A percentile compares a stretch with the other conserved stretches of the same genome.
Evolutionary conservation across 257 asterid species (phyloP).

Genomic region (Nicotiana obtusifolia): DNA sequence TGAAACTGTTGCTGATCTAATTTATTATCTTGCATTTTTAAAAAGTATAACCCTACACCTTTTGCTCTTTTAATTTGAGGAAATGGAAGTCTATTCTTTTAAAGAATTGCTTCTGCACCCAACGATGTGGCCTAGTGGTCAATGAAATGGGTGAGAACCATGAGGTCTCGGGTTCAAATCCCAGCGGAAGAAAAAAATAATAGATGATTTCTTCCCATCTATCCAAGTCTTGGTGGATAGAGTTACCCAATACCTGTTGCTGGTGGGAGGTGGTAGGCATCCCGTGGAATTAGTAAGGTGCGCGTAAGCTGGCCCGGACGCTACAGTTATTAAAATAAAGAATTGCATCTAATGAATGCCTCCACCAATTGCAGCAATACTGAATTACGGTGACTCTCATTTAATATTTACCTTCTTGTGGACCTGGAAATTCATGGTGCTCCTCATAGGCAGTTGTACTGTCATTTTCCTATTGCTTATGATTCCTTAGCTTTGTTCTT

Average conservation of each 20-base stretch:
- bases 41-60: not conserved
- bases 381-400: not conserved
- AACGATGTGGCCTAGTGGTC: too few relatives aligned
- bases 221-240: too few relatives aligned
- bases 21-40: not conserved
- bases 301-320: too few relatives aligned
- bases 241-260: too few relatives aligned
- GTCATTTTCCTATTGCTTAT: not conserved
- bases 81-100: not conserved
- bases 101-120: not conserved
- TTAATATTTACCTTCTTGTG: not conserved
- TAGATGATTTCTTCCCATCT: too few relatives aligned
- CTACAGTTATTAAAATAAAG: not conserved
- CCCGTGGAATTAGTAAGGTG: too few relatives aligned
- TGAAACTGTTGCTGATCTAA: constrained; percentile 6
- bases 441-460: not conserved
- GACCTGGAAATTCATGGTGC: not conserved
- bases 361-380: not conserved
- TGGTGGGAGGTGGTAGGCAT: too few relatives aligned
- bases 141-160: too few relatives aligned
- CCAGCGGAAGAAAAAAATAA: too few relatives aligned
- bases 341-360: not conserved
- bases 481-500: not conserved
- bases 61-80: constrained; percentile 2
- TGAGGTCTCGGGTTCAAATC: too few relatives aligned